Evolutionary conservation across 306 rosid genomes (phyloP).

Genomic region (Cicer yamashitae): DNA sequence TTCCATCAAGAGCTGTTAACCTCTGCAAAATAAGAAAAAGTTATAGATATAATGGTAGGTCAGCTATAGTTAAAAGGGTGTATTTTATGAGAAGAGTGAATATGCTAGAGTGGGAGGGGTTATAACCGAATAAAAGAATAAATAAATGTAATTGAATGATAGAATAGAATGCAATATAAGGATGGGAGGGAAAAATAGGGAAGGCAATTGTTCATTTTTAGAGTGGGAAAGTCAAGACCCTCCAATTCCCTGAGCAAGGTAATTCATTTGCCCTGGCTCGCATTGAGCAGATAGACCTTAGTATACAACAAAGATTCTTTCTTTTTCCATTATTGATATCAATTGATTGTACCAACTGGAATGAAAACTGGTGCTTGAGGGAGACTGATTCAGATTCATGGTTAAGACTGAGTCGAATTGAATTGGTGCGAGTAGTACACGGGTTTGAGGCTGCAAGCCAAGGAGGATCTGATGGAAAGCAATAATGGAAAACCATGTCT

Average conservation of each 20-base stretch:
- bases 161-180: neutral
- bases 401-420: neutral
- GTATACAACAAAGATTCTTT: neutral
- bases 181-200: neutral
- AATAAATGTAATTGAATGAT: neutral
- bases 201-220: neutral
- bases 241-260: neutral
- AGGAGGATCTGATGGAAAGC: neutral
- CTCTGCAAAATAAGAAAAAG: conserved; percentile 56
- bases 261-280: neutral
- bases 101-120: conserved; percentile 13
- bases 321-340: too few relatives aligned
- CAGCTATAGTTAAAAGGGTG: conserved; percentile 1
- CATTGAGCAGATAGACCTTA: neutral
- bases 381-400: neutral
- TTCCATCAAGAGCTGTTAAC: conserved; percentile 94
- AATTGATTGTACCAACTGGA: too few relatives aligned
- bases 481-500: neutral
- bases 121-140: neutral
- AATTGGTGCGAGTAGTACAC: neutral
- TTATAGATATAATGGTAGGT: conserved; percentile 12
- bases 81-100: neutral
- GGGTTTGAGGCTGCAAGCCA: neutral
- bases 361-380: too few relatives aligned
- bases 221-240: neutral